Evolutionary conservation across 2,329 filamentous ascomycete genomes (phyloP).

Genomic region (Arthrinium puccinioides): DNA sequence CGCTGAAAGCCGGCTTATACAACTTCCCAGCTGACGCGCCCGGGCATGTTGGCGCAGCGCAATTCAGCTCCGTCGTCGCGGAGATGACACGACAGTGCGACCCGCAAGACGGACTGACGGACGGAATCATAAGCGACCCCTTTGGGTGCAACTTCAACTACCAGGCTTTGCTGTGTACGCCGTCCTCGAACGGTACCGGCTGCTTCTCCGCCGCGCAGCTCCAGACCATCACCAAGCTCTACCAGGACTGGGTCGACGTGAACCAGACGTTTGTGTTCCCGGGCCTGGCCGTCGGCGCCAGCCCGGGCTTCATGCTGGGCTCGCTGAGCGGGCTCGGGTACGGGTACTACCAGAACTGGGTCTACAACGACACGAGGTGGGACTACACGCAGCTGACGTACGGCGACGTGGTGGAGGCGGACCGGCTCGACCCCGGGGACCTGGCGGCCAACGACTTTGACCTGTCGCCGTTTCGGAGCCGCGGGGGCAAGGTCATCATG

Average conservation of each 20-base stretch:
- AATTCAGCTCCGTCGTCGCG: slow-evolving; percentile 31
- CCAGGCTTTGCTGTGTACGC: slow-evolving; percentile 26
- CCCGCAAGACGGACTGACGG: slow-evolving; percentile 32
- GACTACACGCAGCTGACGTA: slow-evolving; percentile 19
- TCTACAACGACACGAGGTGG: slow-evolving; percentile 19
- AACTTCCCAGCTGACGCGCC: slow-evolving; percentile 33
- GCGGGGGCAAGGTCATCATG: slow-evolving; percentile 28
- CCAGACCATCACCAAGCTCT: slow-evolving; percentile 21
- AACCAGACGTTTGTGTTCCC: slow-evolving; percentile 19
- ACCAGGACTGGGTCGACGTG: slow-evolving; percentile 18
- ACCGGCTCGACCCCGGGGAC: slow-evolving; percentile 17
- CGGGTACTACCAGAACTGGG: slow-evolving; percentile 14
- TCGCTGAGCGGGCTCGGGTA: slow-evolving; percentile 10
- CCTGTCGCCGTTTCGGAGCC: slow-evolving; percentile 18
- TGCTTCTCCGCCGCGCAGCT: slow-evolving; percentile 35
- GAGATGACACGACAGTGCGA: slow-evolving; percentile 38
- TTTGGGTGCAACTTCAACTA: slow-evolving; percentile 30
- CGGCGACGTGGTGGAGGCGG: slow-evolving; percentile 17
- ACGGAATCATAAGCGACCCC: slow-evolving; percentile 34
- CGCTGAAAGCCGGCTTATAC: slow-evolving; percentile 32
- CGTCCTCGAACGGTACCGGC: slow-evolving; percentile 9
- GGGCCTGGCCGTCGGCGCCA: slow-evolving; percentile 15
- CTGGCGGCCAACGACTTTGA: slow-evolving; percentile 20
- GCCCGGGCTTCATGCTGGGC: slow-evolving; percentile 11
- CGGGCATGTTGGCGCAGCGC: slow-evolving; percentile 29